A percentile compares a stretch with the other conserved stretches of the same genome.
phyloP scores from a whole-genome alignment of 2,329 filamentous ascomycete genomes.

The Penicillium nordicum region DNA sequence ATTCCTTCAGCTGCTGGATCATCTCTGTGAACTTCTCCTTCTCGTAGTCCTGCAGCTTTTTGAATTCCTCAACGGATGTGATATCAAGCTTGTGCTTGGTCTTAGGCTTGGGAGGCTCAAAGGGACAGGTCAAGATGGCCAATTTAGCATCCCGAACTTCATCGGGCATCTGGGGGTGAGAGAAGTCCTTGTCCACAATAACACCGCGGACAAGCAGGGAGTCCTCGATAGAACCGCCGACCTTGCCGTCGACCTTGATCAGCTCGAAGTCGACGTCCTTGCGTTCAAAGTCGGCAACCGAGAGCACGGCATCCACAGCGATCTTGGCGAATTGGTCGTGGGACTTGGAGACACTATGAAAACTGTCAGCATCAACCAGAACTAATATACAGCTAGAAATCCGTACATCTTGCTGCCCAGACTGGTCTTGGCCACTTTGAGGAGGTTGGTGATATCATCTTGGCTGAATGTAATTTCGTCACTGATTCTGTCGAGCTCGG shows the following conservation, averaged over 20 bases:
- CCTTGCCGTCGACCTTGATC: conserved; percentile 99
- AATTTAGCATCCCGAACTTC: conserved; percentile 95
- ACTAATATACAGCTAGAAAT: neutral
- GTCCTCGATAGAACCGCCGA: conserved; percentile 90
- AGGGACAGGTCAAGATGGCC: conserved; percentile 94
- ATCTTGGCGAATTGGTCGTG: conserved; percentile 98
- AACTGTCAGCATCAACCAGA: conserved; percentile 14
- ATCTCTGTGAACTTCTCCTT: conserved; percentile 96
- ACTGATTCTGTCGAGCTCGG: conserved; percentile 87
- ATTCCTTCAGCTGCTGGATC: conserved; percentile 97
- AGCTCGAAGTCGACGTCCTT: conserved; percentile 98
- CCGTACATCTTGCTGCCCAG: conserved; percentile 86
- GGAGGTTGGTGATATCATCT: conserved; percentile 76
- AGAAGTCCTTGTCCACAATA: conserved; percentile 99
- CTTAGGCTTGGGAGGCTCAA: conserved; percentile 98
- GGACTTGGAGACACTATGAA: conserved; percentile 75
- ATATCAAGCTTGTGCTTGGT: conserved; percentile 99
- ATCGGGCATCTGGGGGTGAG: conserved; percentile 96
- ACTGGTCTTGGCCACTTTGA: conserved; percentile 93
- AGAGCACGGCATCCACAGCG: conserved; percentile 93
- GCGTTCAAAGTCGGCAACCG: conserved; percentile 90
- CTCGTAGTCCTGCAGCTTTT: conserved; percentile 94
- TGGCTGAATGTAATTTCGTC: conserved; percentile 84
- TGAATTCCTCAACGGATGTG: conserved; percentile 94
- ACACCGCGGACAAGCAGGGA: conserved; percentile 94